Evolutionary conservation across 306 rosid genomes (phyloP).

Genomic region (Casuarina glauca): DNA sequence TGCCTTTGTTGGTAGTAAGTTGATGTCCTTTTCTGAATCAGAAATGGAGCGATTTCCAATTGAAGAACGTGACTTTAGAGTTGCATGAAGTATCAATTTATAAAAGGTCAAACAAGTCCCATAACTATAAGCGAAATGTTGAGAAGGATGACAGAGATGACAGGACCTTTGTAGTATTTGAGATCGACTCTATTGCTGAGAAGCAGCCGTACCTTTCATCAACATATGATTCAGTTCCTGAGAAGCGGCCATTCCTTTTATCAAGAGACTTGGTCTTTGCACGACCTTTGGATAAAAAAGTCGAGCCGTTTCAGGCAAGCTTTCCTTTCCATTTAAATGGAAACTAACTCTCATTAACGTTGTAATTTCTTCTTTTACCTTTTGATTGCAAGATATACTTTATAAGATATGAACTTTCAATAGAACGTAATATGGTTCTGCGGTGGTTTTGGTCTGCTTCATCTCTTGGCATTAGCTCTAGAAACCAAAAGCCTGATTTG

Average conservation of each 20-base stretch:
- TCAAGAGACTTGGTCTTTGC: conserved; percentile 35
- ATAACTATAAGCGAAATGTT: background rate
- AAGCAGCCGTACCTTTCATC: too few relatives aligned
- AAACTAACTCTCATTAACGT: too few relatives aligned
- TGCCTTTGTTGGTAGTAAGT: background rate
- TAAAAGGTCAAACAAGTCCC: background rate
- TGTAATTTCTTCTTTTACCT: too few relatives aligned
- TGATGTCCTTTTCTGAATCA: background rate
- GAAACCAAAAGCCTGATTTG: too few relatives aligned
- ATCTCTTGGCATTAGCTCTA: too few relatives aligned
- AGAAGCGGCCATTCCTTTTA: conserved; percentile 26
- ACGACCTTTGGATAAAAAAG: conserved; percentile 4
- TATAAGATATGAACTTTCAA: too few relatives aligned
- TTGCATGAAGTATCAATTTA: background rate
- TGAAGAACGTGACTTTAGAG: conserved; percentile 27
- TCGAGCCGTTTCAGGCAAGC: conserved; percentile 27
- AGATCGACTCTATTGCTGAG: conserved; percentile 1
- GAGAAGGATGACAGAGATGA: conserved; percentile 9
- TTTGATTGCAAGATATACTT: too few relatives aligned
- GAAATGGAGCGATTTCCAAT: conserved; percentile 16
- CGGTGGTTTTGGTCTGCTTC: too few relatives aligned
- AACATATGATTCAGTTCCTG: conserved; percentile 7
- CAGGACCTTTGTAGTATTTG: conserved; percentile 14
- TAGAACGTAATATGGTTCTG: too few relatives aligned
- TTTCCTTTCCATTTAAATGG: background rate